Percentiles rank a stretch among this genome's conserved stretches.
phyloP scores from a whole-genome alignment of 208 protist species.

The Crithidia thermophila region DNA sequence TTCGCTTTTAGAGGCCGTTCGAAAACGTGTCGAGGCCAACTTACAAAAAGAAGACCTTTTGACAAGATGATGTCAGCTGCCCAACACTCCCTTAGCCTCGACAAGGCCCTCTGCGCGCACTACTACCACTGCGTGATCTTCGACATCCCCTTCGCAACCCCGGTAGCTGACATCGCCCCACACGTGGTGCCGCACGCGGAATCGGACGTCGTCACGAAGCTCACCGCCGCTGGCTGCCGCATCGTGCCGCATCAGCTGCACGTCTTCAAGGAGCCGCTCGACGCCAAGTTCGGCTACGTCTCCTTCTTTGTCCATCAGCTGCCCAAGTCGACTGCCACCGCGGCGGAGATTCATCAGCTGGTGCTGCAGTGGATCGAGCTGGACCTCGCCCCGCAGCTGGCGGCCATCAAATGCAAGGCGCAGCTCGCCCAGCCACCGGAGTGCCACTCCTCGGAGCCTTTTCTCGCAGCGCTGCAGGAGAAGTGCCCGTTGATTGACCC shows the following conservation, averaged over 20 bases:
- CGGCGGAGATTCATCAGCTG: constrained; percentile 39
- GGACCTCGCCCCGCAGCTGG: constrained; percentile 52
- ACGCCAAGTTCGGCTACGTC: constrained; percentile 77
- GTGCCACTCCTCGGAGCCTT: constrained; percentile 58
- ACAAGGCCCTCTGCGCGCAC: constrained; percentile 36
- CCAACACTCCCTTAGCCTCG: constrained; percentile 24
- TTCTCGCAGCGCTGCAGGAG: constrained; percentile 44
- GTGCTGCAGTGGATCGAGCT: constrained; percentile 50
- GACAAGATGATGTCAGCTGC: constrained; percentile 3
- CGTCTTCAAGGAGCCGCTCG: constrained; percentile 80
- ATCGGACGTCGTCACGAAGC: constrained; percentile 37
- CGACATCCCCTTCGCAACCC: constrained; percentile 49
- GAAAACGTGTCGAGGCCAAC: no score
- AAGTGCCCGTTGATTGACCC: constrained; percentile 55
- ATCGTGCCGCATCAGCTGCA: constrained; percentile 78
- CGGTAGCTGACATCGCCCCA: constrained; percentile 41
- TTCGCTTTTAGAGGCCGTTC: no score
- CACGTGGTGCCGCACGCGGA: constrained; percentile 44
- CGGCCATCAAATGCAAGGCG: constrained; percentile 34
- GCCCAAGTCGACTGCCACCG: constrained; percentile 12
- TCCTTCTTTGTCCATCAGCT: constrained; percentile 58
- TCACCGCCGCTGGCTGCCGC: constrained; percentile 34
- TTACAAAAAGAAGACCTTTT: not conserved
- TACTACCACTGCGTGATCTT: constrained; percentile 74
- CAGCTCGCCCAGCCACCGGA: constrained; percentile 66